These are phyloP conservation scores for Neurospora sp. DNA, from an alignment of 495 filamentous ascomycete species.

Conservation along the genomic window DNA sequence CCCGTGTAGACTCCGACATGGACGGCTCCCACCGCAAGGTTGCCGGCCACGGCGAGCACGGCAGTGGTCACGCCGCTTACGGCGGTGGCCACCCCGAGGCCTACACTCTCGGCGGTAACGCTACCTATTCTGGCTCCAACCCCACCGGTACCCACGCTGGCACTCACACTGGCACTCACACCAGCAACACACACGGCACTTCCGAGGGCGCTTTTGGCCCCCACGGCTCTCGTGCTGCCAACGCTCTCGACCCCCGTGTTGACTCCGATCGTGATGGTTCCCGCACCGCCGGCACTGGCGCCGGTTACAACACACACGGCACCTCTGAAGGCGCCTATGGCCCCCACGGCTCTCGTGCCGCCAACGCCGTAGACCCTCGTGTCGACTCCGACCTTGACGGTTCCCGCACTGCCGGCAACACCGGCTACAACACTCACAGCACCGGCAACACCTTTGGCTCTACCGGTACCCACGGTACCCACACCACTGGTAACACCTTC, in stretches of 20 bases:
- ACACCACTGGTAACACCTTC: slow-evolving; percentile 4
- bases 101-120: neutral
- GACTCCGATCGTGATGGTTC: slow-evolving; percentile 9
- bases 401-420: slow-evolving; percentile 7
- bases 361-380: slow-evolving; percentile 10
- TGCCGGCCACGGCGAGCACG: slow-evolving; percentile 15
- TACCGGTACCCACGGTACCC: neutral
- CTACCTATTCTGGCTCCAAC: slow-evolving; percentile 12
- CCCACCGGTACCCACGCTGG: slow-evolving; percentile 33
- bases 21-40: slow-evolving; percentile 22
- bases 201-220: slow-evolving; percentile 6
- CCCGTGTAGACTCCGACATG: slow-evolving; percentile 38
- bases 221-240: slow-evolving; percentile 10
- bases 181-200: slow-evolving; percentile 7
- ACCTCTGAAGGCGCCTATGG: slow-evolving; percentile 7
- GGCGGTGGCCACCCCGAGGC: neutral
- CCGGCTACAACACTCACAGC: slow-evolving; percentile 10
- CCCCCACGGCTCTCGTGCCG: slow-evolving; percentile 9
- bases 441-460: neutral
- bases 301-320: slow-evolving; percentile 7
- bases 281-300: slow-evolving; percentile 9
- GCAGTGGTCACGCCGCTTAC: slow-evolving; percentile 1
- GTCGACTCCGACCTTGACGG: slow-evolving; percentile 9
- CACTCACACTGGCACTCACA: slow-evolving; percentile 10
- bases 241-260: slow-evolving; percentile 10